phyloP scores from a whole-genome alignment of 225 moss, liverwort and hornwort species.

The Pseudisothecium myosuroides region DNA sequence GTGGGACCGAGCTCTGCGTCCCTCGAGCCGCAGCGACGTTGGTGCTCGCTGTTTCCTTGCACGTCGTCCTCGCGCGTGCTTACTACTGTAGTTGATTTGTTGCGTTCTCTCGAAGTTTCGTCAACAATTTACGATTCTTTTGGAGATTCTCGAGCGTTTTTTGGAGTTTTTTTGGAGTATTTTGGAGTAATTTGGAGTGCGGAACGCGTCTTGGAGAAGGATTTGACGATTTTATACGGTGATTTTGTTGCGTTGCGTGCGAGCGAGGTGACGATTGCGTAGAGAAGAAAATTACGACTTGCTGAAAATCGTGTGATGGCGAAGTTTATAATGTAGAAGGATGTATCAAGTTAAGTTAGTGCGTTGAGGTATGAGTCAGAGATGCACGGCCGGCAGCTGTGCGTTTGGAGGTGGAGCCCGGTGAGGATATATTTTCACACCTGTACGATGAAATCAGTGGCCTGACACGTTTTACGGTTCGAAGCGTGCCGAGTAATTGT shows the following conservation, averaged over 20 bases:
- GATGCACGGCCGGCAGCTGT: conserved; percentile 7
- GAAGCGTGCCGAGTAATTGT: background rate
- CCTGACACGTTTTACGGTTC: background rate
- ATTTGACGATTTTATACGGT: background rate
- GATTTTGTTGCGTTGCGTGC: background rate
- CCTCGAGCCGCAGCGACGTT: no score
- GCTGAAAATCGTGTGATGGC: background rate
- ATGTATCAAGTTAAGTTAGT: background rate
- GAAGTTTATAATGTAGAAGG: background rate
- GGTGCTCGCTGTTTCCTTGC: background rate
- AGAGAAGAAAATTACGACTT: background rate
- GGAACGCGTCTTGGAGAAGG: background rate
- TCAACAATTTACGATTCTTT: background rate
- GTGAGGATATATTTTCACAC: background rate
- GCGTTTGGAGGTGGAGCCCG: conserved; percentile 3
- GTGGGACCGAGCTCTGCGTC: background rate
- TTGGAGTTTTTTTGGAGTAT: background rate
- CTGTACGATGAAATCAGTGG: background rate
- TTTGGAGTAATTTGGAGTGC: background rate
- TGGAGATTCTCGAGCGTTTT: background rate
- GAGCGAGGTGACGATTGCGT: background rate
- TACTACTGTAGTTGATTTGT: background rate
- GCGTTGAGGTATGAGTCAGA: background rate
- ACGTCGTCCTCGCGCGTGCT: background rate
- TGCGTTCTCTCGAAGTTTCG: background rate